Base-by-base conservation (phyloP, 1,284 basidiomycete genomes). In the Cryptococcus neoformans region DNA sequence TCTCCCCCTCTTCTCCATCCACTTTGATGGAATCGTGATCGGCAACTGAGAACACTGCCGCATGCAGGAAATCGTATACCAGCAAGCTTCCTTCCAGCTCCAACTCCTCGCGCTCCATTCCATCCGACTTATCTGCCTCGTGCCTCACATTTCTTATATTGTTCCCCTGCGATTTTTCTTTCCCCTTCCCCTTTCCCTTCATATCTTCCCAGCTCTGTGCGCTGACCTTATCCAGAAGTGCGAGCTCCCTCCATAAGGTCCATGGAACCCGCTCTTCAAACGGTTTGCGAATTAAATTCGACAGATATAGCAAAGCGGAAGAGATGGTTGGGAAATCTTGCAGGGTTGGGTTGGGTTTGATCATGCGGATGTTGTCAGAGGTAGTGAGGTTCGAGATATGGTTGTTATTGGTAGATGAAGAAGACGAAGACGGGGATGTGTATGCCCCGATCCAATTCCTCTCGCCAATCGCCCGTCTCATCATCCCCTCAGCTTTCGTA, bases 401-500 rank as follows among this genome's bases (percentile, higher is more conserved):
- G 56, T 53, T 17, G 50, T 35, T 11, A 49, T 10, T 17, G 54
- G 48, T 2, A 55, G 49, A 1, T 45, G 11, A 41, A 55, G 6
- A 14, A n/a, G 12, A n/a, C 17, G 12, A 40, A 44, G 11, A 28
- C 16, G 47, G 36, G 6, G 42, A 6, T 36, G 55, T 9, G 12
- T 28, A n/a, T 10, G 40, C 12, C 14, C n/a, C n/a, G 7, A 63
- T 36, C 53, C 54, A 60, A 1, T 58, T 56, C 12, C 67, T 58
- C n/a, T 51, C 44, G 2, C 21, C 51, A 59, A 74, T 63, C 11
- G 41, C 53, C 0, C 37, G 40, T 8, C 47, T 51, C 6, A 67
- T 48, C 6, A 62, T 45, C 0, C 56, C 47, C 11, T 65, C 54
- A 0, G 88, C 86, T 47, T 82, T 82, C 14, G 83, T 82, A 66